Base-by-base conservation (phyloP, 2,329 filamentous ascomycete genomes). In the Talaromyces verruculosus region DNA sequence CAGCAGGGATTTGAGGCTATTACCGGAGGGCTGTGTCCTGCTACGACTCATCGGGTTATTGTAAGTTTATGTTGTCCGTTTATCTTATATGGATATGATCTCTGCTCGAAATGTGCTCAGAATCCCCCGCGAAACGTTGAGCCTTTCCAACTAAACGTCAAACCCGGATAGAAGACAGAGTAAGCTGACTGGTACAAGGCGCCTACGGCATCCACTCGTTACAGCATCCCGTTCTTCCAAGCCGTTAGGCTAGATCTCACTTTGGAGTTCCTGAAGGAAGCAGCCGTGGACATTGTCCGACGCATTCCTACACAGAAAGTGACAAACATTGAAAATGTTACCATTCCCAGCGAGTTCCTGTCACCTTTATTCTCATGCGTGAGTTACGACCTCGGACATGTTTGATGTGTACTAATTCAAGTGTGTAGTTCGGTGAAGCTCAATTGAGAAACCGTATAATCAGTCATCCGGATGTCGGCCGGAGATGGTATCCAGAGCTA, bases 201-300 rank as follows among this genome's bases (percentile, higher is more conserved):
- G 73, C 81, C 2, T 79, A 77, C 72, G 0, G 68, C 67, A 1
- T 69, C 65, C 35, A 77, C 73, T 0, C 67, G 76, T 61, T 78
- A 78, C 67, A 85, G 82, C 45, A 82, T 87, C 17, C 84, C 85
- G 0, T 87, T 85, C 73, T 87, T 87, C 74, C 83, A 85, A 41
- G 83, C 82, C 4, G 83, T 86, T 39, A 81, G 82, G 11, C 65
- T 77, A 64, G 74, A 76, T 79, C 82, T 76, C 78, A 86, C 74
- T 71, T 81, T 86, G 59, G 82, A 84, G 0, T 61, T 75, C 33
- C 71, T 78, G 2, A 68, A 74, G 19, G 69, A 74, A 37, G 75
- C 75, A 0, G 74, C 75, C 1, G 69, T 70, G 1, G 74, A 77
- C 47, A 77, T 78, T 49, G 73, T 76, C 10, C 43, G 67, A 5